A percentile compares a stretch with the other conserved stretches of the same genome.
phyloP scores from a whole-genome alignment of 2,329 filamentous ascomycete species.

The Sclerotinia subarctica region DNA sequence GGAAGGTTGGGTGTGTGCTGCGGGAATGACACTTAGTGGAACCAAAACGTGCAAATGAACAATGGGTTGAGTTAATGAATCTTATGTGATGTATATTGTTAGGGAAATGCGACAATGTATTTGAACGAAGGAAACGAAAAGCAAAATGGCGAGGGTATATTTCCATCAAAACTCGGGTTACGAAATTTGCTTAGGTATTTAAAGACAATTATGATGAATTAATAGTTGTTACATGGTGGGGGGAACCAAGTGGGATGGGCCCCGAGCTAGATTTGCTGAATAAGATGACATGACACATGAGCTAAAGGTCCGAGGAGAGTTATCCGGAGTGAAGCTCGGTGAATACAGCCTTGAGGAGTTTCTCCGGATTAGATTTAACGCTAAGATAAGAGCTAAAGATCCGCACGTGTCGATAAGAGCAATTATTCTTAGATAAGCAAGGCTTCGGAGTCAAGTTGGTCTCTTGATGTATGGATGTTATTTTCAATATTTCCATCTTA shows the following conservation, averaged over 20 bases:
- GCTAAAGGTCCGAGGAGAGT: not conserved
- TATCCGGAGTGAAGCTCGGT: not conserved
- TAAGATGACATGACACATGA: not conserved
- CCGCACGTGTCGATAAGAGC: conserved; percentile 15
- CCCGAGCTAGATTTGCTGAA: conserved; percentile 7
- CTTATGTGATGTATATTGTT: not conserved
- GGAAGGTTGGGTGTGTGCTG: not conserved
- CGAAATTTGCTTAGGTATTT: not conserved
- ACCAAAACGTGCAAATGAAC: not conserved
- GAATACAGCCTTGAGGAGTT: not conserved
- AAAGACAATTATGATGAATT: not conserved
- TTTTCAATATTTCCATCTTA: no score
- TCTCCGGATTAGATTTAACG: not conserved
- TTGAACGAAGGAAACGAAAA: not conserved
- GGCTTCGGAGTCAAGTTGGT: conserved; percentile 1
- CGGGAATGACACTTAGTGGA: not conserved
- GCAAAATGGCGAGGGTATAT: conserved; percentile 2
- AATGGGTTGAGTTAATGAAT: not conserved
- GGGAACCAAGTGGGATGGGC: not conserved
- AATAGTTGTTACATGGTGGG: not conserved
- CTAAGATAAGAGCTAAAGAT: conserved; percentile 10
- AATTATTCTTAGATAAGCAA: conserved; percentile 16
- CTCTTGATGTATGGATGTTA: not conserved
- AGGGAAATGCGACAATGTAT: not conserved
- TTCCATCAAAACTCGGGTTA: conserved; percentile 18